Evolutionary conservation across 805 yeast species (phyloP).

Genomic region (Ogataea pilisensis): DNA sequence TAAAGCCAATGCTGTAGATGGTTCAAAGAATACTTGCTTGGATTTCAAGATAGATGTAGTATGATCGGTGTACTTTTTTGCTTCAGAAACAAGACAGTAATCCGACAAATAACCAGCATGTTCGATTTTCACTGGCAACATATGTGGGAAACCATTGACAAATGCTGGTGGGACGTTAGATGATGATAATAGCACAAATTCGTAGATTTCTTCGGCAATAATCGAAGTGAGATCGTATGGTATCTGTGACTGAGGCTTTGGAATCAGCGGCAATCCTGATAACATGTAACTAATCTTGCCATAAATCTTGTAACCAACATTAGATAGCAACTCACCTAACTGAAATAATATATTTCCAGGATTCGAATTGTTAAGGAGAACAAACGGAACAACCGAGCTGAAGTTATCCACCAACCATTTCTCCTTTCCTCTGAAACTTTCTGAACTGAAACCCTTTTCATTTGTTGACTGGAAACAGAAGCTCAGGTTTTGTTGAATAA

Average conservation of each 20-base stretch:
- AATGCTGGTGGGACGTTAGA: constrained; percentile 34
- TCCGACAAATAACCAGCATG: constrained; percentile 74
- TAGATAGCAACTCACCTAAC: constrained; percentile 34
- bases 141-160: constrained; percentile 38
- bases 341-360: constrained; percentile 21
- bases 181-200: constrained; percentile 40
- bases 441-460: constrained; percentile 13
- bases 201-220: constrained; percentile 67
- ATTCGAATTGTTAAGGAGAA: constrained; percentile 23
- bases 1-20: constrained; percentile 31
- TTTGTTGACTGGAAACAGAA: constrained; percentile 27
- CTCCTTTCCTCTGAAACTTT: constrained; percentile 21
- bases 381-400: constrained; percentile 27
- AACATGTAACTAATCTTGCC: constrained; percentile 36
- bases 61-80: constrained; percentile 60
- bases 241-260: constrained; percentile 13
- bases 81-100: constrained; percentile 50
- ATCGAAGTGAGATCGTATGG: constrained; percentile 39
- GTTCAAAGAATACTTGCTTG: constrained; percentile 32
- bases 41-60: constrained; percentile 38
- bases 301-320: constrained; percentile 35
- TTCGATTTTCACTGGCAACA: constrained; percentile 55
- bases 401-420: constrained; percentile 29
- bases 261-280: constrained; percentile 29
- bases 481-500: constrained; percentile 24